Evolutionary conservation across 192 early-diverging fungal species (phyloP).

Genomic region (Linnemannia hyalina): DNA sequence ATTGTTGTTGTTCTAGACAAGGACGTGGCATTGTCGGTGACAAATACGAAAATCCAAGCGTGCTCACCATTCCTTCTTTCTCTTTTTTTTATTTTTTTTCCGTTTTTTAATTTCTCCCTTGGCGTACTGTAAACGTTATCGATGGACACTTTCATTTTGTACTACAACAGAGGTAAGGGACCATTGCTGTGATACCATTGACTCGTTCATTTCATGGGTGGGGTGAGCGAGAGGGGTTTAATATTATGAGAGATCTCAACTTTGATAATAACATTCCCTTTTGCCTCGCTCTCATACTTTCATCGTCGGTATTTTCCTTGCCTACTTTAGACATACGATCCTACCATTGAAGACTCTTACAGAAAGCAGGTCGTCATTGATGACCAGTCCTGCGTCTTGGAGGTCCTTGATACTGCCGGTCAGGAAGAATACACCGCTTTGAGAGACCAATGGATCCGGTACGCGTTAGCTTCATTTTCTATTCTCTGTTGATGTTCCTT

Average conservation of each 20-base stretch:
- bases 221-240: neutral
- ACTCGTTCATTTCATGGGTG: slow-evolving; percentile 1
- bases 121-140: neutral
- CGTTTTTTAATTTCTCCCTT: neutral
- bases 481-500: neutral
- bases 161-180: slow-evolving; percentile 6
- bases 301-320: neutral
- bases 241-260: neutral
- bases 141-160: slow-evolving; percentile 10
- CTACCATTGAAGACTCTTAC: slow-evolving; percentile 99
- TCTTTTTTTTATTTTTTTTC: neutral
- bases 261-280: neutral
- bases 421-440: slow-evolving; percentile 88
- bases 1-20: neutral
- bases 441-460: slow-evolving; percentile 86
- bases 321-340: slow-evolving; percentile 91
- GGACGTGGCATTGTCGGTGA: slow-evolving; percentile 1
- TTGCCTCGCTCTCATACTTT: neutral
- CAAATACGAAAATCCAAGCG: neutral
- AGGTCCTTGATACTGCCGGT: slow-evolving; percentile 97
- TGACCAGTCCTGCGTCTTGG: slow-evolving; percentile 95
- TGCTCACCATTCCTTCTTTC: neutral
- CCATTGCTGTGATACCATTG: neutral
- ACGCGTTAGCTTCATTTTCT: slow-evolving; percentile 18
- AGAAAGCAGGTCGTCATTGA: slow-evolving; percentile 98